phyloP scores from a whole-genome alignment of 257 asterid genomes.

The Sherardia arvensis region DNA sequence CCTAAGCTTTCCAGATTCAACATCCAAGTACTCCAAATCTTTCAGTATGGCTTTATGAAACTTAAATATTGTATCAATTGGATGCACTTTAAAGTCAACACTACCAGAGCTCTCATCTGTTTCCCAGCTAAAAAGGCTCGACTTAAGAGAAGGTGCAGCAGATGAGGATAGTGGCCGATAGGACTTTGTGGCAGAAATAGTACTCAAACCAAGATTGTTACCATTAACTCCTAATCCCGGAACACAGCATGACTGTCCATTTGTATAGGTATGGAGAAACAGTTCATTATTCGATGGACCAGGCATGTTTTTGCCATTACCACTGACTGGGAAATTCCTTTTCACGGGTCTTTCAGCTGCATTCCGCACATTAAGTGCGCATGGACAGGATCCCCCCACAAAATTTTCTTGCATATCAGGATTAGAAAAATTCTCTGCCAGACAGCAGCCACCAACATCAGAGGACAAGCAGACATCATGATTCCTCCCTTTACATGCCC shows the following conservation, averaged over 20 bases:
- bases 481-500: constrained; percentile 40
- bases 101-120: constrained; percentile 20
- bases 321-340: constrained; percentile 16
- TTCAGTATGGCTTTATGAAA: constrained; percentile 43
- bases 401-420: constrained; percentile 22
- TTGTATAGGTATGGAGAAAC: constrained; percentile 12
- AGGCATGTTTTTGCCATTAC: constrained; percentile 4
- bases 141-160: constrained; percentile 40
- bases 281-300: constrained; percentile 14
- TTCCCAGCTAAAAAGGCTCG: constrained; percentile 43
- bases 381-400: constrained; percentile 23
- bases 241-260: constrained; percentile 35
- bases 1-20: constrained; percentile 36
- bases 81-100: constrained; percentile 21
- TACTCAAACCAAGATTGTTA: constrained; percentile 21
- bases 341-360: constrained; percentile 26
- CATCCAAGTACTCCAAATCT: constrained; percentile 43
- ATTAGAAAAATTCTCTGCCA: constrained; percentile 13
- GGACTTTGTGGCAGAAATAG: constrained; percentile 28
- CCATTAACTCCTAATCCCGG: constrained; percentile 39
- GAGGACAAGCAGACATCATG: constrained; percentile 37
- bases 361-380: constrained; percentile 17
- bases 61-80: constrained; percentile 43
- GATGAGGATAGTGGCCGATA: constrained; percentile 29
- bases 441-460: constrained; percentile 25